A percentile compares a stretch with the other conserved stretches of the same genome.
These are phyloP conservation scores for Gossypium aridum DNA, from an alignment of 441 rosid species.

Conservation along the genomic window DNA sequence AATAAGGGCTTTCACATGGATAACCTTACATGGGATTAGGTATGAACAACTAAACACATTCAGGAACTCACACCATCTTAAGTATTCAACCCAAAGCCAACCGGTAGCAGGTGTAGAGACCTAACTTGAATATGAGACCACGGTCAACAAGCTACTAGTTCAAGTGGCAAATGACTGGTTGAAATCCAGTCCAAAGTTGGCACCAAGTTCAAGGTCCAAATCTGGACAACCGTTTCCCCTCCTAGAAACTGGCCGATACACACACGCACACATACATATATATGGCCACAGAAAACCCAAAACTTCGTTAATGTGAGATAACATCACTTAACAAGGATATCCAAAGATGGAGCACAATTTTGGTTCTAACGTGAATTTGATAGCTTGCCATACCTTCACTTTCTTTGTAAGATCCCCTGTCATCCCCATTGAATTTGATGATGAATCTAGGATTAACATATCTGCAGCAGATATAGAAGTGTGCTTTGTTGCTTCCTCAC, in stretches of 20 bases:
- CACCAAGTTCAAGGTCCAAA: too few species aligned
- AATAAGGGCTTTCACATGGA: background rate
- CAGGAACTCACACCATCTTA: background rate
- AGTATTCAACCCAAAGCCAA: background rate
- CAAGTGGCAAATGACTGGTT: too few species aligned
- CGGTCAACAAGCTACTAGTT: too few species aligned
- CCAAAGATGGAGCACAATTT: background rate
- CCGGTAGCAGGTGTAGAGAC: background rate
- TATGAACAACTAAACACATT: background rate
- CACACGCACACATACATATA: too few species aligned
- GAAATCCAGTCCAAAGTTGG: too few species aligned
- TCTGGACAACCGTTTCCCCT: too few species aligned
- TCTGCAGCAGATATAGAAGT: slow-evolving; percentile 26
- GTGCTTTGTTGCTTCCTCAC: slow-evolving; percentile 30
- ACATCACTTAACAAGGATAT: background rate
- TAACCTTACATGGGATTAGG: background rate
- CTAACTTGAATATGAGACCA: background rate
- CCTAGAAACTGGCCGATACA: too few species aligned
- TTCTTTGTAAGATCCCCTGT: slow-evolving; percentile 17
- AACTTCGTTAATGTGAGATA: background rate
- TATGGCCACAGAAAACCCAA: background rate
- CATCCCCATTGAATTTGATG: slow-evolving; percentile 16
- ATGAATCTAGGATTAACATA: slow-evolving; percentile 25
- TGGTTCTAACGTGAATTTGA: background rate
- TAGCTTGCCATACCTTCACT: slow-evolving; percentile 26